These are phyloP conservation scores for Orychophragmus violaceus DNA, from an alignment of 345 rosid species.

Conservation along the genomic window DNA sequence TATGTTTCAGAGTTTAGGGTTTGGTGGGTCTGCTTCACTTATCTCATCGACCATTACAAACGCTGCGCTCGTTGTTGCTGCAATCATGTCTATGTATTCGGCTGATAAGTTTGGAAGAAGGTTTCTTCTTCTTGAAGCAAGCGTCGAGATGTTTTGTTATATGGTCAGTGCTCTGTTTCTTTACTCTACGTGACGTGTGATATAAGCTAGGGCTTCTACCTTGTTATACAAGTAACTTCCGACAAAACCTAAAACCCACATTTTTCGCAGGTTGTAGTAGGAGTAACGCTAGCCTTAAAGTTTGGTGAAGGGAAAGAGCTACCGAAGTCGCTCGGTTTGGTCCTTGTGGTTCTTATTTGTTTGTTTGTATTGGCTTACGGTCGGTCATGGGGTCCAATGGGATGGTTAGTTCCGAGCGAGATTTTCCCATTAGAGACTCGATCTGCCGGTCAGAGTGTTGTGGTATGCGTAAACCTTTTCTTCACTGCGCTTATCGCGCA, in stretches of 20 bases:
- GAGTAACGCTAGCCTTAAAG: conserved; percentile 53
- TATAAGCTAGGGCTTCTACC: background rate
- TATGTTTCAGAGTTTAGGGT: conserved; percentile 75
- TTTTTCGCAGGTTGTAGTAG: conserved; percentile 42
- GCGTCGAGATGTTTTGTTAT: conserved; percentile 59
- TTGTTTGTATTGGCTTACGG: conserved; percentile 76
- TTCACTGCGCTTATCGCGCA: conserved; percentile 86
- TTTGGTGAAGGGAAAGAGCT: conserved; percentile 58
- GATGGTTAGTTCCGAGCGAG: conserved; percentile 94
- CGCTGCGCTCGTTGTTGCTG: conserved; percentile 47
- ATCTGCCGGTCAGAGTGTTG: conserved; percentile 89
- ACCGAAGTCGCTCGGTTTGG: conserved; percentile 32
- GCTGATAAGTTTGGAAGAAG: conserved; percentile 75
- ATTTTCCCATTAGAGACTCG: conserved; percentile 80
- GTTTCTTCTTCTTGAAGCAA: conserved; percentile 71
- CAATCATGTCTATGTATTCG: conserved; percentile 55
- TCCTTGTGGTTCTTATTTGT: conserved; percentile 59
- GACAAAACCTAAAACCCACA: background rate
- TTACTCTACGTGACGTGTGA: background rate
- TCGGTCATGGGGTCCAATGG: conserved; percentile 96
- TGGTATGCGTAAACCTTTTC: conserved; percentile 71
- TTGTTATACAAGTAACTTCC: background rate
- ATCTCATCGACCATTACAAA: conserved; percentile 54
- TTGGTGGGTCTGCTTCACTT: conserved; percentile 64
- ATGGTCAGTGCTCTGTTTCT: conserved; percentile 42